phyloP scores from a whole-genome alignment of 495 filamentous ascomycete genomes.

The Talaromyces thailandensis region DNA sequence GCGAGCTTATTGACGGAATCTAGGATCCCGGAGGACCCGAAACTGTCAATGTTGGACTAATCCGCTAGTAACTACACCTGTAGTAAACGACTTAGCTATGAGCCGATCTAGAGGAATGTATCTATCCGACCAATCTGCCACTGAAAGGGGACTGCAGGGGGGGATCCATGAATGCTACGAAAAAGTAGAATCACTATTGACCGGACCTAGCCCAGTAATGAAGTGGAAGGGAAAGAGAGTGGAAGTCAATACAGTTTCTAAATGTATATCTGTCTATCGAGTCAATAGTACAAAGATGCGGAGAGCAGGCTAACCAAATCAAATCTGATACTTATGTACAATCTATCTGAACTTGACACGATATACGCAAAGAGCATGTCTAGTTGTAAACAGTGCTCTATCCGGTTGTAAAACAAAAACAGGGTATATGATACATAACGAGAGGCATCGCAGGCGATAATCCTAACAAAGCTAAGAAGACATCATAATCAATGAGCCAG shows the following conservation, averaged over 20 bases:
- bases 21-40: neutral
- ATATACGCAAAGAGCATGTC: neutral
- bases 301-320: neutral
- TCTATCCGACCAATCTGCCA: neutral
- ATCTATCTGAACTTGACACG: neutral
- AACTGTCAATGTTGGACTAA: neutral
- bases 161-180: neutral
- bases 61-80: neutral
- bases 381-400: neutral
- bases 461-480: neutral
- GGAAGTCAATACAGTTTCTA: neutral
- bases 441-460: neutral
- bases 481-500: neutral
- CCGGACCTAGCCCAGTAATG: neutral
- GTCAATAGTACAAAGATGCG: neutral
- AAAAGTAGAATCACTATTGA: neutral
- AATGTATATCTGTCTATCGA: neutral
- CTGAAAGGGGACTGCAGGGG: neutral
- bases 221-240: too few relatives aligned
- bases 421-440: neutral
- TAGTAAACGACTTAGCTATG: neutral
- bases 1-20: neutral
- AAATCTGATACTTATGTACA: neutral
- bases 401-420: neutral
- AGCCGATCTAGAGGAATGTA: neutral